Evolutionary conservation across 345 rosid genomes (phyloP).

Genomic region (Cochlearia excelsa): DNA sequence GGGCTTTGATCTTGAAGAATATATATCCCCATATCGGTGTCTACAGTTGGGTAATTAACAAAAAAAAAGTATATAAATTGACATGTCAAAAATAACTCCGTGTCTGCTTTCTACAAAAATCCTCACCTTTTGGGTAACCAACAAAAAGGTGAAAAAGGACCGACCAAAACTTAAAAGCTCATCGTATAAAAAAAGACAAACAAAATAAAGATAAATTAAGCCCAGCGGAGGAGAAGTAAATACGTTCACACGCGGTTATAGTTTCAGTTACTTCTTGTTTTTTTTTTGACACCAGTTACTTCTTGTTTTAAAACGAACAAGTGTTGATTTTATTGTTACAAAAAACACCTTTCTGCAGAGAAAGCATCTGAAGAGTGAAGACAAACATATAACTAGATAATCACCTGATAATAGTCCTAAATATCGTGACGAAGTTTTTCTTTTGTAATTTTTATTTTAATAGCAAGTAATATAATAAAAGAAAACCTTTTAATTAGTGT

Average conservation of each 20-base stretch:
- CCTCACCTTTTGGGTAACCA: slow-evolving; percentile 8
- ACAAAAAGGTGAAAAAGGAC: slow-evolving; percentile 32
- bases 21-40: too few species aligned
- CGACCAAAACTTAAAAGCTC: slow-evolving; percentile 31
- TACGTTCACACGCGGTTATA: slow-evolving; percentile 8
- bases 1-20: too few species aligned
- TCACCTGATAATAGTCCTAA: too few species aligned
- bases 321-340: slow-evolving; percentile 10
- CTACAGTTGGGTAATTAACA: too few species aligned
- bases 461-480: too few species aligned
- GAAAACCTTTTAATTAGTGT: too few species aligned
- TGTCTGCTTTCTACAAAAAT: slow-evolving; percentile 20
- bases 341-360: neutral
- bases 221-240: neutral
- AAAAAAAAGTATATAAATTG: too few species aligned
- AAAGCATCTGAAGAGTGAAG: neutral
- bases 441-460: too few species aligned
- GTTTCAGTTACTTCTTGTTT: slow-evolving; percentile 27
- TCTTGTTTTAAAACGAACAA: slow-evolving; percentile 5
- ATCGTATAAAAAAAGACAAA: slow-evolving; percentile 9
- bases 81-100: neutral
- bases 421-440: too few species aligned
- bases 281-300: too few species aligned
- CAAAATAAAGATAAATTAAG: neutral
- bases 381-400: slow-evolving; percentile 14